These are phyloP conservation scores for Afroboletus lepidellus DNA, from an alignment of 1,284 basidiomycete species.

Conservation along the genomic window DNA sequence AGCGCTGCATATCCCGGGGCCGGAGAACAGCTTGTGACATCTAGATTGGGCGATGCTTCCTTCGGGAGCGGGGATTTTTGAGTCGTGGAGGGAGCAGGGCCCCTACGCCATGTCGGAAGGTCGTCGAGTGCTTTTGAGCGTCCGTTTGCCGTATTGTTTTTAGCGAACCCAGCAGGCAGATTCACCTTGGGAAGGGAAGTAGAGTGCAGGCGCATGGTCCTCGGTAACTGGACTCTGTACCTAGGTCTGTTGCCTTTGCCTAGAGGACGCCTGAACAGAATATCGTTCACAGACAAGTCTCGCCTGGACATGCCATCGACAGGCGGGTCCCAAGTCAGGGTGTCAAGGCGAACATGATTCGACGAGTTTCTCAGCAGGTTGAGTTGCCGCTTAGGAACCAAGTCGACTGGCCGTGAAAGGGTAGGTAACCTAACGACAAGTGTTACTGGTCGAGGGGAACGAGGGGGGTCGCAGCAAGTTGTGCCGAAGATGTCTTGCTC, in stretches of 20 bases:
- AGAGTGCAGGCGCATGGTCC: constrained; percentile 16
- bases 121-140: constrained; percentile 49
- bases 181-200: constrained; percentile 42
- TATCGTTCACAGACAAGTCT: constrained; percentile 67
- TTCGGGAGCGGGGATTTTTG: constrained; percentile 9
- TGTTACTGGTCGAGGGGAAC: constrained; percentile 49
- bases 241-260: constrained; percentile 45
- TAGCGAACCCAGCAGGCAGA: constrained; percentile 38
- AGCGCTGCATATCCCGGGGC: constrained; percentile 17
- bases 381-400: constrained; percentile 47
- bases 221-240: constrained; percentile 58
- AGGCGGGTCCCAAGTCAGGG: constrained; percentile 75
- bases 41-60: constrained; percentile 18
- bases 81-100: constrained; percentile 15
- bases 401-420: constrained; percentile 40
- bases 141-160: constrained; percentile 39
- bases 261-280: constrained; percentile 54
- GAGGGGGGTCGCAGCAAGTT: constrained; percentile 52
- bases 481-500: constrained; percentile 50
- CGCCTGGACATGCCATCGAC: constrained; percentile 61
- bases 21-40: constrained; percentile 33
- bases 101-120: constrained; percentile 59
- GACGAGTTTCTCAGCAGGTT: constrained; percentile 39
- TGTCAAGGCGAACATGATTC: constrained; percentile 56
- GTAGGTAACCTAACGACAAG: constrained; percentile 60